Conservation (phyloP, 495 filamentous ascomycete genomes). For the Penicillium alfredii region DNA sequence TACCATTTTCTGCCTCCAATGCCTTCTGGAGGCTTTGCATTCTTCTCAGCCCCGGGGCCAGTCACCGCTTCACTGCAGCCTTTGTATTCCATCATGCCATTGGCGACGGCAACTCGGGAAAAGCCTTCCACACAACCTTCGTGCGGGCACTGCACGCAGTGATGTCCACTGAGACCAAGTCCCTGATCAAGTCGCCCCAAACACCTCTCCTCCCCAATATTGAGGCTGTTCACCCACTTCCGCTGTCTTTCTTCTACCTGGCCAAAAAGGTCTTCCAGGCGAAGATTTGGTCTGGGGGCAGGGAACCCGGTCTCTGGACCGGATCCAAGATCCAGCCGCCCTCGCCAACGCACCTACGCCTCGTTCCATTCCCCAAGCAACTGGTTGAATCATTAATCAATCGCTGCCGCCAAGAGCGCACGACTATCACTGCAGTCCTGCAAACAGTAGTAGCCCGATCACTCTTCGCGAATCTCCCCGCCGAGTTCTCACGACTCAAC, state of each 20-base stretch:
- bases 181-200: constrained; percentile 20
- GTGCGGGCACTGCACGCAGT: constrained; percentile 19
- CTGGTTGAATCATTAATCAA: constrained; percentile 15
- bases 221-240: constrained; percentile 18
- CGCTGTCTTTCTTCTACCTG: constrained; percentile 25
- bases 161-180: constrained; percentile 14
- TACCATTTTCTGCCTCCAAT: constrained; percentile 21
- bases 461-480: constrained; percentile 27
- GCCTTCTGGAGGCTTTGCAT: constrained; percentile 38
- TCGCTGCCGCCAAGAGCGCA: constrained; percentile 25
- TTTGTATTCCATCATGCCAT: constrained; percentile 37
- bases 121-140: constrained; percentile 30
- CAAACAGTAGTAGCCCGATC: constrained; percentile 30
- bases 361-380: constrained; percentile 16
- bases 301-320: constrained; percentile 20
- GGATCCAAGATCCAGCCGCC: constrained; percentile 18
- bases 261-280: constrained; percentile 22
- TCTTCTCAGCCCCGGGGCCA: constrained; percentile 16
- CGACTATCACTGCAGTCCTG: constrained; percentile 34
- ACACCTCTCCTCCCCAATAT: constrained; percentile 27
- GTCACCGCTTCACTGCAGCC: constrained; percentile 26
- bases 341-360: constrained; percentile 14
- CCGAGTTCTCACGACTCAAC: constrained; percentile 12
- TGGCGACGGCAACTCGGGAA: constrained; percentile 31
- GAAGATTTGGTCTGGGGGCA: constrained; percentile 19